Conservation (phyloP, 1,284 basidiomycete species). For the Chalciporus sp. region DNA sequence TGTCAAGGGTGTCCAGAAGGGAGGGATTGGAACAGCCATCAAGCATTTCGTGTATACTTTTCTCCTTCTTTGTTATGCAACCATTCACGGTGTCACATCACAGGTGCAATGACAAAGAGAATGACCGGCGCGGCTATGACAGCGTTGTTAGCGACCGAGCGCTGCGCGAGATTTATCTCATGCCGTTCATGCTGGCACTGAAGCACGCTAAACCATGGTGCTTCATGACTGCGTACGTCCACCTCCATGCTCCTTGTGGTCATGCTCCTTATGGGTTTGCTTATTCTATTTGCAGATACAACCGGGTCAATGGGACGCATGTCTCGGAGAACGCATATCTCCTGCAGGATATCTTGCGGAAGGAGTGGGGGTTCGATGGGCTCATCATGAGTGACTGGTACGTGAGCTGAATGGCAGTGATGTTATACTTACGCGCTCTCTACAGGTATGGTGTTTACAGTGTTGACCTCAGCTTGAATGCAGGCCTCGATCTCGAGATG, state of each 20-base stretch:
- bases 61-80: slow-evolving; percentile 3
- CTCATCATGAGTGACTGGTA: slow-evolving; percentile 81
- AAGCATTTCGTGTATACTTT: slow-evolving; percentile 69
- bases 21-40: slow-evolving; percentile 71
- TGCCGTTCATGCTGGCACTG: slow-evolving; percentile 83
- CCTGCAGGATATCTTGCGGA: slow-evolving; percentile 65
- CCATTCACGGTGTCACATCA: too few species aligned
- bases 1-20: slow-evolving; percentile 70
- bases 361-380: slow-evolving; percentile 78
- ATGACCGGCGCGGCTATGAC: slow-evolving; percentile 66
- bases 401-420: too few species aligned
- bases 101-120: slow-evolving; percentile 73
- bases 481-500: slow-evolving; percentile 82
- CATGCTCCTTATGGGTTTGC: not conserved
- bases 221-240: slow-evolving; percentile 64
- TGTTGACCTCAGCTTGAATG: slow-evolving; percentile 66
- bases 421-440: too few species aligned
- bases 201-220: slow-evolving; percentile 71
- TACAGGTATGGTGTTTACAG: slow-evolving; percentile 70
- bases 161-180: slow-evolving; percentile 79
- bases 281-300: slow-evolving; percentile 54
- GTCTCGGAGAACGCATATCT: slow-evolving; percentile 67
- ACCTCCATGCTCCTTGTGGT: slow-evolving; percentile 1
- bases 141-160: slow-evolving; percentile 67
- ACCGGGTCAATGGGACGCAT: slow-evolving; percentile 73